Conservation (phyloP, 2,329 filamentous ascomycete species). For the Ophiobolus disseminans region DNA sequence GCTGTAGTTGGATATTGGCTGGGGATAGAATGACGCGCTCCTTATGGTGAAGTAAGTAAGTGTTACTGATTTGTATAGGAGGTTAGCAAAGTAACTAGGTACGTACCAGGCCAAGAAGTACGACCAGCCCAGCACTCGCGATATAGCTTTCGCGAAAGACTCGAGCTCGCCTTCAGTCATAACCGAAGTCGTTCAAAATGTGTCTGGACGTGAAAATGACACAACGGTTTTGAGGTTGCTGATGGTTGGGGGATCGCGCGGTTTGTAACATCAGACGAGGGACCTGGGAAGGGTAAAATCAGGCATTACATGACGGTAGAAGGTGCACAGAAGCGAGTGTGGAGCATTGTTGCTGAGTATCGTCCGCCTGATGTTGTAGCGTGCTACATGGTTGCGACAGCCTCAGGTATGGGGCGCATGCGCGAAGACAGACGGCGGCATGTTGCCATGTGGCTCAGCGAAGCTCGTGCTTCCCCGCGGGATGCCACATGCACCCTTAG, state of each 20-base stretch:
- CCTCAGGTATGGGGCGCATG: conserved; percentile 5
- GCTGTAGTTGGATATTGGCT: conserved; percentile 79
- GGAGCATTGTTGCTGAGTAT: not conserved
- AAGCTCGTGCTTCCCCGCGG: conserved; percentile 6
- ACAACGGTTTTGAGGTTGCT: not conserved
- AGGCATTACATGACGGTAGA: conserved; percentile 8
- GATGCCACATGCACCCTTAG: not conserved
- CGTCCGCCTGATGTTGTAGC: conserved; percentile 25
- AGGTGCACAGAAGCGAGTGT: conserved; percentile 11
- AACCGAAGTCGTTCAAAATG: conserved; percentile 10
- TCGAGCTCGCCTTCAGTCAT: conserved; percentile 33
- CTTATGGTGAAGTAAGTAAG: conserved; percentile 45
- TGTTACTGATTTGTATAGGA: not conserved
- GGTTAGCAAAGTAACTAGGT: not conserved
- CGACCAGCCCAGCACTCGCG: conserved; percentile 45
- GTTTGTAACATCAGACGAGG: not conserved
- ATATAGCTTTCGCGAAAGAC: conserved; percentile 42
- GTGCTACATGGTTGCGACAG: conserved; percentile 16
- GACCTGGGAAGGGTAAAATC: conserved; percentile 1
- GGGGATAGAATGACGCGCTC: conserved; percentile 93
- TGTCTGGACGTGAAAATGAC: conserved; percentile 6
- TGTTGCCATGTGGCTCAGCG: not conserved
- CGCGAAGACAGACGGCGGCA: not conserved
- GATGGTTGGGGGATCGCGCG: not conserved
- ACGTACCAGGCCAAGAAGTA: conserved; percentile 47